Base-by-base conservation (phyloP, 345 rosid species). In the Fremontodendron californicum region DNA sequence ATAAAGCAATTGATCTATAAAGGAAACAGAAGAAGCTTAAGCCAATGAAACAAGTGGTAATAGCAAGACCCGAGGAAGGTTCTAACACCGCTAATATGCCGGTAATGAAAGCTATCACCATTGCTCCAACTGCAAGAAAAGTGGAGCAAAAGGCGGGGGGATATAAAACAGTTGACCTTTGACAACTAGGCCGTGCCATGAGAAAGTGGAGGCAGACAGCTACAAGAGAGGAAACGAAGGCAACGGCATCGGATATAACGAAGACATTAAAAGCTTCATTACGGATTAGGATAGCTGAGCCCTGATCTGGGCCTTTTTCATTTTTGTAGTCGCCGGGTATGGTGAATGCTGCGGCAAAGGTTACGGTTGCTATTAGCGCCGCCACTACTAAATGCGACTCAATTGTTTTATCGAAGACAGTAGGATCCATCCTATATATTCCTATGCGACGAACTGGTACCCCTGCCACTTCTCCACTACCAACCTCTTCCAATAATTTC, bases 291-390 rank as follows among this genome's bases (percentile, higher is more conserved):
- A 77, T 55, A 43, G 80, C 66, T 0, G 63, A 21, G 0, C 75
- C 78, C 27, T 18, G 21, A 1, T 73, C 31, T 6, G 46, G 57
- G 1, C 63, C 42, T 1, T 5, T 23, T 6, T 72, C 63, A 48
- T 62, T 57, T 39, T 10, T 23, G 69, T 75, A 78, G 39, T 81
- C 84, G 6, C 79, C 81, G 3, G 79, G 77, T 16, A 81, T 10
- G 1, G 63, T 52, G 55, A 81, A 51, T 12, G 65, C 84, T 27
- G 84, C 81, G 0, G 79, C 42, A 19, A 81, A 81, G 0, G 76
- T n/a, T n/a, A n/a, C n/a, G n/a, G n/a, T n/a, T n/a, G n/a, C n/a
- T n/a, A n/a, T n/a, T n/a, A n/a, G 78, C 11, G 39, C 23, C 8
- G 78, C 78, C 0, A 66, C 78, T 8, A 81, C 4, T 1, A 77